Base-by-base conservation (phyloP, 208 protist genomes). In the Acanthamoeba sp. region DNA sequence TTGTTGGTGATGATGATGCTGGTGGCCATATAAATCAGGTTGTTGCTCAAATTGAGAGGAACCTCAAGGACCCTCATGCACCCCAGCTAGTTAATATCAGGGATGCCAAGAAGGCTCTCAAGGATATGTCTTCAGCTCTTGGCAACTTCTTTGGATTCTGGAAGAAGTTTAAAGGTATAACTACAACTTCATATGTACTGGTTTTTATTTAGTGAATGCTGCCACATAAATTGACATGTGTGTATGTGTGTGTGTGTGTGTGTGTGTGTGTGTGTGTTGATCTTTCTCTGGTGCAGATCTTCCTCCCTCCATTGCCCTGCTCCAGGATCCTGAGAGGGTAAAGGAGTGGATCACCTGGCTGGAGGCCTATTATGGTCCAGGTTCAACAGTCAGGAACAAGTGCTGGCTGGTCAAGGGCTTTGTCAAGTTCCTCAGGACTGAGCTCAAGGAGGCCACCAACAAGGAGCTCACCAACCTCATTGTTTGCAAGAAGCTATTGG, bases 101-200 rank as follows among this genome's bases (percentile, higher is more conserved):
- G 6, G 66, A 76, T 18, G 9, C 12, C 9, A 76, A 38, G 20
- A 76, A 76, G 6, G 66, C 66, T 76, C 18, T 76, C 12, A 76
- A 76, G 20, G 66, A 76, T 20, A 76, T 76, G 66, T 27, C 6
- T 6, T 76, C 66, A 27, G 66, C 66, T 27, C 9, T 76, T 32
- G 34, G 66, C 66, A 76, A 38, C 18, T 76, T 40, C 20, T 76
- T 76, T 76, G 34, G 66, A 27, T 76, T 76, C 20, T 76, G 66
- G 66, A 76, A 20, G 32, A 32, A 20, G 20, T 76, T 27, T 76
- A 20, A 76, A 76, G 34, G 34, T 76, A 76, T 27, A 40, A n/a
- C n/a, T n/a, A n/a, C n/a, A n/a, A n/a, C n/a, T n/a, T n/a, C n/a
- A n/a, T 76, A 40, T 76, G 9, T 38, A 27, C 20, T 27, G n/a